Percentiles rank a stretch among this genome's conserved stretches.
Evolutionary conservation across 208 protist genomes (phyloP).

Genomic region (Endotrypanum monterogeii): DNA sequence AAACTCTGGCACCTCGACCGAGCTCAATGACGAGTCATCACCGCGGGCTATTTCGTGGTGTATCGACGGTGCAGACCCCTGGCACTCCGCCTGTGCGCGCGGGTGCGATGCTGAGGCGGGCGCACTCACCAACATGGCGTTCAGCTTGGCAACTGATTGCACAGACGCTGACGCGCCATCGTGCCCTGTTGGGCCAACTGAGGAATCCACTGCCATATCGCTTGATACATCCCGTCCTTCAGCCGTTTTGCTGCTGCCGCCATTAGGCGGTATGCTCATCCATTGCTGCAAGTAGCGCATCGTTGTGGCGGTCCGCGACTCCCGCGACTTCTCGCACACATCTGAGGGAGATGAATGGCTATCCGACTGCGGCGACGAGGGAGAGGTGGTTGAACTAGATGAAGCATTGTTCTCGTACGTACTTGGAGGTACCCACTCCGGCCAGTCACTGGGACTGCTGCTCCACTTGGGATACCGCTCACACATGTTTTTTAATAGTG

Average conservation of each 20-base stretch:
- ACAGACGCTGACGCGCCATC: background rate
- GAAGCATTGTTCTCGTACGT: background rate
- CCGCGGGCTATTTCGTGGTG: background rate
- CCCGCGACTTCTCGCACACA: background rate
- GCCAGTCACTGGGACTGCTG: conserved; percentile 12
- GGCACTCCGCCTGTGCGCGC: background rate
- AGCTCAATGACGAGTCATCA: background rate
- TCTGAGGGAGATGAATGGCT: background rate
- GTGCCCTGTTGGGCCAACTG: background rate
- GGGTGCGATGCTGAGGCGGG: background rate
- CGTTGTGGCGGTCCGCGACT: background rate
- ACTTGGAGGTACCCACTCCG: conserved; percentile 3
- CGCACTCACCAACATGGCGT: conserved; percentile 25
- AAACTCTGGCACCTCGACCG: background rate
- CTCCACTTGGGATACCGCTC: background rate
- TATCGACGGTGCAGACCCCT: background rate
- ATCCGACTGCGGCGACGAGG: background rate
- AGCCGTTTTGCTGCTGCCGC: background rate
- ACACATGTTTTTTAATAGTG: background rate
- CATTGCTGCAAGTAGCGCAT: background rate
- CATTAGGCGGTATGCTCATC: background rate
- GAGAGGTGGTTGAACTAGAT: background rate
- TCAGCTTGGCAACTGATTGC: conserved; percentile 17
- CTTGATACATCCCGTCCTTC: background rate
- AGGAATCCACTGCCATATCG: background rate